Base-by-base conservation (phyloP, 2,329 filamentous ascomycete genomes). In the Didymella exigua region DNA sequence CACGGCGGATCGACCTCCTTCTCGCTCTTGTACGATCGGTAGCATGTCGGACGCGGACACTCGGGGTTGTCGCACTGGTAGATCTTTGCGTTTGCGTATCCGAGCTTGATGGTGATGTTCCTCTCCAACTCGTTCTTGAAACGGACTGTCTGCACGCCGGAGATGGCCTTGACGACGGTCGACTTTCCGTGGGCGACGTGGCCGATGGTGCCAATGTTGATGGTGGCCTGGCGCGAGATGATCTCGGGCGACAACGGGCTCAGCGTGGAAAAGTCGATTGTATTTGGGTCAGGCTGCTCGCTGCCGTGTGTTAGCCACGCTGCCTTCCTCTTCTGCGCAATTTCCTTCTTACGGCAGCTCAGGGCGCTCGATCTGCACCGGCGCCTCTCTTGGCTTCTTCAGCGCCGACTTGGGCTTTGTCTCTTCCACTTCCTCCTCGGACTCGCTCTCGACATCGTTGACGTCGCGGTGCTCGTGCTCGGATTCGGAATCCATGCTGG, bases 111-210 rank as follows among this genome's bases (percentile, higher is more conserved):
- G 72, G 95, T 99, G 74, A 99, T 99, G 79, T 99, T 99, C 74
- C 95, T 86, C 81, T 98, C 96, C 80, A 97, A 82, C 81, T 99
- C 95, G 82, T 98, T 99, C 89, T 99, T 99, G 85, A 99, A 99
- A 68, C 95, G 87, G 74, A 99, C 95, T 16, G 95, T 99, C 84
- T 99, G 95, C 62, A 99, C 95, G 60, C 95, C 95, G 1, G 95
- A 98, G 71, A 99, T 98, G 70, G 95, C 95, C 84, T 99, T 99
- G 70, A 99, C 95, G 45, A 99, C 95, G 19, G 95, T 99, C 59
- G 91, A 96, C 79, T 98, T 98, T 75, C 93, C 93, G 89, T 98
- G 93, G 74, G 95, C 95, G 83, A 98, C 93, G 78, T 98, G 95
- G 52, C 93, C 93, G 77, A 99, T 98, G 59, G 95, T 97, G 63